These are phyloP conservation scores for Dendrocalamus sinicus DNA, from an alignment of 176 grass and related monocot genomes.

Conservation along the genomic window DNA sequence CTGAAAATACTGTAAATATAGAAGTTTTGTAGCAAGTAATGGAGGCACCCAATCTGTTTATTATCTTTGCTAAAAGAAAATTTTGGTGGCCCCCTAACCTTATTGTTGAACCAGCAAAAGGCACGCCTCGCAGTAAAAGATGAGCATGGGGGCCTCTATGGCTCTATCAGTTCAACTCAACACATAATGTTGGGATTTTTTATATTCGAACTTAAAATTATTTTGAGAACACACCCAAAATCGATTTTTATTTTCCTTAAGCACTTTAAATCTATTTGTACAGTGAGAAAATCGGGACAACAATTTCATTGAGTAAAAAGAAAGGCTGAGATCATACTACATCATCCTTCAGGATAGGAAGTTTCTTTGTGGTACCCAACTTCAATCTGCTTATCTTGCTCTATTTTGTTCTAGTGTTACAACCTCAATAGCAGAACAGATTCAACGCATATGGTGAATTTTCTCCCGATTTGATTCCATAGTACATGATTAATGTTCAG, in stretches of 20 bases:
- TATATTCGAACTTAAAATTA: not conserved
- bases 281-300: constrained; percentile 10
- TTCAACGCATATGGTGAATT: constrained; percentile 44
- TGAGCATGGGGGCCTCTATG: not conserved
- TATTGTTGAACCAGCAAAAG: not conserved
- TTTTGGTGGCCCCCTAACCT: not conserved
- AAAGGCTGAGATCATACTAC: constrained; percentile 9
- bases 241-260: not conserved
- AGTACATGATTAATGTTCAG: constrained; percentile 35
- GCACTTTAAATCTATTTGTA: not conserved
- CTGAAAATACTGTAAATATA: constrained; percentile 23
- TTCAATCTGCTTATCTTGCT: constrained; percentile 20
- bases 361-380: constrained; percentile 21
- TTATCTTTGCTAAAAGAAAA: not conserved
- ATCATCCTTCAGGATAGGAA: constrained; percentile 27
- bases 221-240: not conserved
- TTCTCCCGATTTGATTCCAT: constrained; percentile 51
- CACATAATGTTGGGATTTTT: not conserved
- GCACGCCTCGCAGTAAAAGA: not conserved
- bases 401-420: not conserved
- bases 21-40: constrained; percentile 11
- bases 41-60: not conserved
- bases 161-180: not conserved
- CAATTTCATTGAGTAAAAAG: constrained; percentile 17
- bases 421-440: constrained; percentile 12